These are phyloP conservation scores for Uronychia binucleata DNA, from an alignment of 73 alveolate species.

Conservation along the genomic window DNA sequence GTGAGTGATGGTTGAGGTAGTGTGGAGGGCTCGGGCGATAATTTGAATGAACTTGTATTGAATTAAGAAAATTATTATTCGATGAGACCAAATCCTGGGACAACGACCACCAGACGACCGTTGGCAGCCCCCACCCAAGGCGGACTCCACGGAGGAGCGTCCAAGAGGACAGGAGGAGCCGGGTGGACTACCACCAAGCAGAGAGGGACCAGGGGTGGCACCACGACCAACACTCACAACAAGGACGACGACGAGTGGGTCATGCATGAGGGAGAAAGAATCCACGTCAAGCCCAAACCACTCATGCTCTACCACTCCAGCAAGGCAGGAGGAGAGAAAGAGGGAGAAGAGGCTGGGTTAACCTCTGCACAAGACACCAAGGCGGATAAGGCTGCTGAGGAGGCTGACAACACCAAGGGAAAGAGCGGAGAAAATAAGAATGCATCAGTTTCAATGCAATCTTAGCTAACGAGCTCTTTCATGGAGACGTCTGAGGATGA, in stretches of 20 bases:
- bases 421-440: constrained; percentile 1
- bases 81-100: background rate
- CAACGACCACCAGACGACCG: background rate
- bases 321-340: background rate
- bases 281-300: constrained; percentile 43
- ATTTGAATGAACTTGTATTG: too few relatives aligned
- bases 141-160: constrained; percentile 40
- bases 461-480: constrained; percentile 51
- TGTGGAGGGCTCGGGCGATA: too few relatives aligned
- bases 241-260: constrained; percentile 32
- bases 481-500: constrained; percentile 69
- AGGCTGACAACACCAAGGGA: constrained; percentile 1
- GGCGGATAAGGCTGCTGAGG: constrained; percentile 1
- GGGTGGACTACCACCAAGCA: constrained; percentile 41
- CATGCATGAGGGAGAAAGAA: constrained; percentile 35
- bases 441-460: constrained; percentile 44
- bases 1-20: too few relatives aligned
- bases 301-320: constrained; percentile 5
- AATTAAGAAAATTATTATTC: too few relatives aligned
- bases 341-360: background rate
- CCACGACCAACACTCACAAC: constrained; percentile 47
- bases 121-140: constrained; percentile 22
- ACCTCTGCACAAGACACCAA: background rate
- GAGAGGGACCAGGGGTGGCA: constrained; percentile 59
- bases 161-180: constrained; percentile 52